phyloP scores from a whole-genome alignment of 2,329 filamentous ascomycete species.

The Fusarium torulosum region DNA sequence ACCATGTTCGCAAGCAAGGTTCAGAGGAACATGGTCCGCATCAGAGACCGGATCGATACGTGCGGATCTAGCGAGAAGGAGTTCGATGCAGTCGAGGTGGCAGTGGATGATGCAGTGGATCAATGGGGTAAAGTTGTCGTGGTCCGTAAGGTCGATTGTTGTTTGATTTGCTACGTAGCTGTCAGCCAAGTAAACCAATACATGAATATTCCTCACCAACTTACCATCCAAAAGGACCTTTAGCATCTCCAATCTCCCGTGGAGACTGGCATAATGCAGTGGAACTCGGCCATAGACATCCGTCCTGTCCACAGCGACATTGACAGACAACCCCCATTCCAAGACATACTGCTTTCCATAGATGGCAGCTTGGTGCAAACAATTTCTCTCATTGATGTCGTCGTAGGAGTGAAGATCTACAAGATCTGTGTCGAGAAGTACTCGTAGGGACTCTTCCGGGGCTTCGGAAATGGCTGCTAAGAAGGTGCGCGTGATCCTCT shows the following conservation, averaged over 20 bases:
- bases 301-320: conserved; percentile 81
- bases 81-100: conserved; percentile 82
- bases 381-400: conserved; percentile 97
- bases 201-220: conserved; percentile 15
- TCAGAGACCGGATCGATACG: conserved; percentile 87
- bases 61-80: conserved; percentile 81
- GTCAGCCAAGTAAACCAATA: conserved; percentile 20
- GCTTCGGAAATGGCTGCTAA: conserved; percentile 90
- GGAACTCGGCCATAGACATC: conserved; percentile 96
- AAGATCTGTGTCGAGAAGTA: conserved; percentile 82
- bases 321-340: conserved; percentile 77
- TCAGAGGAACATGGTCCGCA: conserved; percentile 92
- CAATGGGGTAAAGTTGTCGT: conserved; percentile 96
- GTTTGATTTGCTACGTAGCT: conserved; percentile 69
- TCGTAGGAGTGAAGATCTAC: conserved; percentile 95
- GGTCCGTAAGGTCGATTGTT: conserved; percentile 89
- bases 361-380: conserved; percentile 95
- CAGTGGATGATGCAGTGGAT: conserved; percentile 95
- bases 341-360: conserved; percentile 87
- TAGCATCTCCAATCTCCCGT: conserved; percentile 88
- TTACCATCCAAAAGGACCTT: conserved; percentile 76
- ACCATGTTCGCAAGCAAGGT: conserved; percentile 94
- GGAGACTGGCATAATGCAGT: conserved; percentile 95
- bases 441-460: conserved; percentile 78
- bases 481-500: conserved; percentile 90